phyloP scores from a whole-genome alignment of 257 asterid species.

The Jasminum sambac region DNA sequence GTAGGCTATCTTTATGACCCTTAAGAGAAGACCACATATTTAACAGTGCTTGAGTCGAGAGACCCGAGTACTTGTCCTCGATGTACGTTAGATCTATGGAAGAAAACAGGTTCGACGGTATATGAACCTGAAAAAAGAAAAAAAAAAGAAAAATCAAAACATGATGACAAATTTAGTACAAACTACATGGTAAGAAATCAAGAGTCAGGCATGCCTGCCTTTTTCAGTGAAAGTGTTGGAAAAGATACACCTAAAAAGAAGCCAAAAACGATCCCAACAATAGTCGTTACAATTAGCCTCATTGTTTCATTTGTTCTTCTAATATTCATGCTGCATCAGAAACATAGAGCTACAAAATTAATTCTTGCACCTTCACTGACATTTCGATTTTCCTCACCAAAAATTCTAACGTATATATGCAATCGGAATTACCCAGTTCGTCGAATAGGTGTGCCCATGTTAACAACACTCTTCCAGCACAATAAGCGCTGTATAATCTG shows the following conservation, averaged over 20 bases:
- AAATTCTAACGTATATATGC: neutral
- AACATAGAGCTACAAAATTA: conserved; percentile 21
- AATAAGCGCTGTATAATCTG: conserved; percentile 28
- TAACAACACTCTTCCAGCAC: conserved; percentile 33
- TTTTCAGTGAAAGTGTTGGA: conserved; percentile 62
- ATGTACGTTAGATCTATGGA: conserved; percentile 59
- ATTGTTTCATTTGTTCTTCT: conserved; percentile 72
- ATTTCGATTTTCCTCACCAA: neutral
- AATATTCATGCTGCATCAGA: conserved; percentile 41
- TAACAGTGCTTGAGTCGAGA: conserved; percentile 78
- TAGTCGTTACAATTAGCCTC: conserved; percentile 72
- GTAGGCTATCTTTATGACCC: conserved; percentile 46
- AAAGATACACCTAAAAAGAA: conserved; percentile 88
- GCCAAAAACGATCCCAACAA: conserved; percentile 73
- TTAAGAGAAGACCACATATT: conserved; percentile 75
- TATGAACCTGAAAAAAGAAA: conserved; percentile 53
- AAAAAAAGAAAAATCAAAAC: conserved; percentile 17
- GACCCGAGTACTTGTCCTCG: conserved; percentile 80
- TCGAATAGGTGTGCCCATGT: conserved; percentile 52
- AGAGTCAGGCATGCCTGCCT: conserved; percentile 47
- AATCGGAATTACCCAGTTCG: neutral
- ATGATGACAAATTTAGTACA: conserved; percentile 9
- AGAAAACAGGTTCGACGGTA: conserved; percentile 56
- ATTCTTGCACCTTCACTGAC: neutral
- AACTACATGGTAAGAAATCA: neutral